A percentile compares a stretch with the other conserved stretches of the same genome.
phyloP scores from a whole-genome alignment of 305 asterid species.

The Plantago rigida region DNA sequence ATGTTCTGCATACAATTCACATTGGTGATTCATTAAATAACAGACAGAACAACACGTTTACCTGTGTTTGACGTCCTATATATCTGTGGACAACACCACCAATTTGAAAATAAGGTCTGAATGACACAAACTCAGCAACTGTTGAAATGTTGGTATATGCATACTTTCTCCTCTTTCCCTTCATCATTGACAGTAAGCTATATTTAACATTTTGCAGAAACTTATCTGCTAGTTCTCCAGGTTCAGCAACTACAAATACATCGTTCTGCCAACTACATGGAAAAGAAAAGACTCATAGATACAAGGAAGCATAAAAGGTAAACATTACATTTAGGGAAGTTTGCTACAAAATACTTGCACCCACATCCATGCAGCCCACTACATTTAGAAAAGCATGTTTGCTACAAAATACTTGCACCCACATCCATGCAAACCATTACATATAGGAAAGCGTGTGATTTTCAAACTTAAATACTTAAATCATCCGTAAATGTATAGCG shows the following conservation, averaged over 20 bases:
- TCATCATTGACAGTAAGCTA: conserved; percentile 70
- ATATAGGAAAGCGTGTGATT: not conserved
- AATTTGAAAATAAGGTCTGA: conserved; percentile 85
- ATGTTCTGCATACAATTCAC: conserved; percentile 7
- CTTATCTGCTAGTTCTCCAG: conserved; percentile 90
- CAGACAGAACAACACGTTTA: conserved; percentile 21
- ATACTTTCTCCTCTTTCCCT: conserved; percentile 67
- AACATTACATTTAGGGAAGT: not conserved
- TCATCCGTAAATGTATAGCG: not conserved
- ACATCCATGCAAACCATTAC: not conserved
- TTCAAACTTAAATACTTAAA: not conserved
- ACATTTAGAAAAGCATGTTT: not conserved
- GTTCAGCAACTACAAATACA: conserved; percentile 99
- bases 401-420: not conserved
- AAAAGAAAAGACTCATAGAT: conserved; percentile 25
- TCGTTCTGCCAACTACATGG: conserved; percentile 88
- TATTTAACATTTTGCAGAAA: conserved; percentile 83
- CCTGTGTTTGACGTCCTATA: conserved; percentile 98
- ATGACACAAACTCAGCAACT: conserved; percentile 72
- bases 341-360: not conserved
- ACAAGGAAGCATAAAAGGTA: conserved; percentile 8
- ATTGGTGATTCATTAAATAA: conserved; percentile 21
- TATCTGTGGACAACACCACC: conserved; percentile 98
- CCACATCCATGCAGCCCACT: not conserved
- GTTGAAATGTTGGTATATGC: conserved; percentile 67